These are phyloP conservation scores for Fusarium cicatricum DNA, from an alignment of 2,329 filamentous ascomycete species.

Conservation along the genomic window DNA sequence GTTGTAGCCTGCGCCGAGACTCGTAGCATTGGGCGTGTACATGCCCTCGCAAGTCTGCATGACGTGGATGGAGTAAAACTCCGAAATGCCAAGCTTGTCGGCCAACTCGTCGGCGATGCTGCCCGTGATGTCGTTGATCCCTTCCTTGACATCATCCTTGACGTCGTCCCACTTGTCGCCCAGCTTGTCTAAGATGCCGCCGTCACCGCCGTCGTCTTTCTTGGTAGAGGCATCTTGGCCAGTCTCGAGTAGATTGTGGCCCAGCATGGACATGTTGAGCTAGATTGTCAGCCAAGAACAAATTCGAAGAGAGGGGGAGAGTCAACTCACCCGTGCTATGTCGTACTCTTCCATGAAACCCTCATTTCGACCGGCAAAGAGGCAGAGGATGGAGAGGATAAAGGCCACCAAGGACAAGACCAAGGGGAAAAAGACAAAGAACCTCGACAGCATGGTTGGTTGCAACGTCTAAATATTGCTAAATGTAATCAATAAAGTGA, in stretches of 20 bases:
- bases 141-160: conserved; percentile 47
- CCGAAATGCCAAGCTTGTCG: conserved; percentile 55
- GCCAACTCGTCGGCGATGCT: conserved; percentile 52
- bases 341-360: conserved; percentile 56
- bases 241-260: conserved; percentile 44
- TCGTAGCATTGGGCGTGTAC: conserved; percentile 55
- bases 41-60: conserved; percentile 57
- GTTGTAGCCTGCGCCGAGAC: conserved; percentile 49
- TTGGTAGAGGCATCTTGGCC: conserved; percentile 38
- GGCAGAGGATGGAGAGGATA: conserved; percentile 50
- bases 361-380: conserved; percentile 51
- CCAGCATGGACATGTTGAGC: conserved; percentile 52
- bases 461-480: neutral
- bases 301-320: too few species aligned
- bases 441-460: conserved; percentile 40
- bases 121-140: conserved; percentile 51
- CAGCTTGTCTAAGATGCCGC: conserved; percentile 43
- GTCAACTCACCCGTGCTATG: conserved; percentile 48
- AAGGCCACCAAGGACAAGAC: conserved; percentile 50
- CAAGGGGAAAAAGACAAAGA: conserved; percentile 49
- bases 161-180: conserved; percentile 43
- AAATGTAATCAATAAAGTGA: conserved; percentile 13
- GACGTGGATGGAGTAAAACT: conserved; percentile 62
- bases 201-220: conserved; percentile 36
- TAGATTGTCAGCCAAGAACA: conserved; percentile 22